Conservation (phyloP, 805 yeast species). For the Ogataea paraovalis region DNA sequence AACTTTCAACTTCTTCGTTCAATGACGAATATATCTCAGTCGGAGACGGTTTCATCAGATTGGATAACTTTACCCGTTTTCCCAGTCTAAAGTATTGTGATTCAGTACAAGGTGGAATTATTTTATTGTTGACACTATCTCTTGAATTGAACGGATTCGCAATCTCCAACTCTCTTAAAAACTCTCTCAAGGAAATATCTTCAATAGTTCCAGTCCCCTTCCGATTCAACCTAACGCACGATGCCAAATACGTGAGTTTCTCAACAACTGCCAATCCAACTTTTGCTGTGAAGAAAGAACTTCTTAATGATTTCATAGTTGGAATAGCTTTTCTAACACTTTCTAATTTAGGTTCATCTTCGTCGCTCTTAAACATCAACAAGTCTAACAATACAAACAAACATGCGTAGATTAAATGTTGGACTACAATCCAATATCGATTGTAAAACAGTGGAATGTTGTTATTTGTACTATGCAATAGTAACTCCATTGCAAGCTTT, state of each 20-base stretch:
- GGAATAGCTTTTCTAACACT: slow-evolving; percentile 17
- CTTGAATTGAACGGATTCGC: slow-evolving; percentile 10
- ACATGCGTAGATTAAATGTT: slow-evolving; percentile 25
- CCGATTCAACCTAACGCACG: slow-evolving; percentile 13
- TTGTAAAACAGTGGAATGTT: slow-evolving; percentile 20
- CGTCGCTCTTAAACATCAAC: slow-evolving; percentile 21
- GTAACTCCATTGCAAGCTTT: slow-evolving; percentile 12
- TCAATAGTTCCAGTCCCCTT: slow-evolving; percentile 12
- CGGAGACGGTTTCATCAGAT: background rate
- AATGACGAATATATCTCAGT: background rate
- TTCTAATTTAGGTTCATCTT: slow-evolving; percentile 17
- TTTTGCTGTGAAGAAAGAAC: slow-evolving; percentile 22
- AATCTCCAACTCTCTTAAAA: slow-evolving; percentile 16
- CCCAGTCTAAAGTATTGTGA: slow-evolving; percentile 19
- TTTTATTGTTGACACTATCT: background rate
- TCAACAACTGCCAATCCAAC: slow-evolving; percentile 27
- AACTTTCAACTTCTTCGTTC: background rate
- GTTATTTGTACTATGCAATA: slow-evolving; percentile 16
- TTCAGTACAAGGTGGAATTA: slow-evolving; percentile 7
- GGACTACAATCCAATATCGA: slow-evolving; percentile 25
- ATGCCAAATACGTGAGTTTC: slow-evolving; percentile 20
- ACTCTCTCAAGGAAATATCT: slow-evolving; percentile 17
- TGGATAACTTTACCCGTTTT: background rate
- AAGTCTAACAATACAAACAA: slow-evolving; percentile 23
- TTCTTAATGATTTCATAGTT: slow-evolving; percentile 12